These are phyloP conservation scores for Pythium angustatum DNA, from an alignment of 352 stramenopile species.

Conservation along the genomic window DNA sequence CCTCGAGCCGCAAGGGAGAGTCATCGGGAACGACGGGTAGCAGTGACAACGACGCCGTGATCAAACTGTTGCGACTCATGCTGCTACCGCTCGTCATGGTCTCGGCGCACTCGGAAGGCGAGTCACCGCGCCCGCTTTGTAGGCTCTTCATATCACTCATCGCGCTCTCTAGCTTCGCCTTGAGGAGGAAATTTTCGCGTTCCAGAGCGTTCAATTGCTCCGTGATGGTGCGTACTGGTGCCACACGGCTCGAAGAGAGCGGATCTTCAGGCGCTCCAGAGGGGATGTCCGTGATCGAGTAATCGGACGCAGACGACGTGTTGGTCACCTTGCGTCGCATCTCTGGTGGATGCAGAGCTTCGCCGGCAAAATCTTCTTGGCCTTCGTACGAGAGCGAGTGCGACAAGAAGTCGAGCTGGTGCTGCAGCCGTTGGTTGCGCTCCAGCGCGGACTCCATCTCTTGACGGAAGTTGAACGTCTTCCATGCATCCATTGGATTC, in stretches of 20 bases:
- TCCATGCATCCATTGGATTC: slow-evolving; percentile 25
- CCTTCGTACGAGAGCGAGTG: slow-evolving; percentile 54
- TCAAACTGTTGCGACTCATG: slow-evolving; percentile 20
- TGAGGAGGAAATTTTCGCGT: slow-evolving; percentile 71
- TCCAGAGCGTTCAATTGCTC: slow-evolving; percentile 76
- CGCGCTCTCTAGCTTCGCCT: slow-evolving; percentile 51
- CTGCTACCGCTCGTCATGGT: slow-evolving; percentile 38
- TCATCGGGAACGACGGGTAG: slow-evolving; percentile 32
- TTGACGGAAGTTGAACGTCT: slow-evolving; percentile 49
- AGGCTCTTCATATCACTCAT: slow-evolving; percentile 42
- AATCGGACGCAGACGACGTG: slow-evolving; percentile 41
- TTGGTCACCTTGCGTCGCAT: slow-evolving; percentile 45
- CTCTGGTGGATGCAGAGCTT: slow-evolving; percentile 8
- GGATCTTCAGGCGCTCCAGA: slow-evolving; percentile 19
- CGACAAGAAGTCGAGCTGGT: slow-evolving; percentile 62
- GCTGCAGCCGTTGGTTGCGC: slow-evolving; percentile 64
- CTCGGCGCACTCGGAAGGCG: slow-evolving; percentile 22
- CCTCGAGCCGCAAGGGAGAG: slow-evolving; percentile 33
- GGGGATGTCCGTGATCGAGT: slow-evolving; percentile 13
- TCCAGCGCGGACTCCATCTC: slow-evolving; percentile 61
- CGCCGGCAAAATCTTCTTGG: neutral
- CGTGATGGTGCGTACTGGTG: slow-evolving; percentile 60
- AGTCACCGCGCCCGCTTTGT: slow-evolving; percentile 36
- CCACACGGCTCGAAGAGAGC: slow-evolving; percentile 29
- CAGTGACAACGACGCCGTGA: slow-evolving; percentile 24